phyloP scores from a whole-genome alignment of 176 grass and related monocot genomes.

The Bothriochloa decipiens region DNA sequence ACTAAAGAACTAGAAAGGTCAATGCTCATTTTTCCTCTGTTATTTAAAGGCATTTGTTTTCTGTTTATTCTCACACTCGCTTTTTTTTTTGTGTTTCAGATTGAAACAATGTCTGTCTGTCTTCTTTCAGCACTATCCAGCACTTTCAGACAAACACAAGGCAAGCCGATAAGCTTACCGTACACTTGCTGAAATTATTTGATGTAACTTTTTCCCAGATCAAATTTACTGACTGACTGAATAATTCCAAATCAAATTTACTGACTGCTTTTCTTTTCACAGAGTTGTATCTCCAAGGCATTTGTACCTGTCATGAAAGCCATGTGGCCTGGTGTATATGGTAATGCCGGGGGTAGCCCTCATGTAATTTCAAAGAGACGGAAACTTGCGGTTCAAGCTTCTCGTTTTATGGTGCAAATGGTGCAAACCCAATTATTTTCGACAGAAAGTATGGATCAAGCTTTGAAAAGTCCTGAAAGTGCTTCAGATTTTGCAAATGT shows the following conservation, averaged over 20 bases:
- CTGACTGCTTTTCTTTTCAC: constrained; percentile 28
- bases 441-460: constrained; percentile 45
- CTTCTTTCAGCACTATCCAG: constrained; percentile 91
- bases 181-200: neutral
- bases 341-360: constrained; percentile 65
- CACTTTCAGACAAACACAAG: constrained; percentile 76
- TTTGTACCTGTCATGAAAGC: constrained; percentile 80
- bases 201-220: neutral
- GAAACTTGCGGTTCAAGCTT: constrained; percentile 66
- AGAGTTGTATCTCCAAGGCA: constrained; percentile 68
- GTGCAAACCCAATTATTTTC: constrained; percentile 73
- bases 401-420: constrained; percentile 96
- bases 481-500: constrained; percentile 34
- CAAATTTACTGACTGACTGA: constrained; percentile 26
- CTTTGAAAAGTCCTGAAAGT: constrained; percentile 51
- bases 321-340: constrained; percentile 88
- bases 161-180: constrained; percentile 49
- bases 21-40: constrained; percentile 33
- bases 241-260: constrained; percentile 28
- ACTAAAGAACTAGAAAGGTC: constrained; percentile 79
- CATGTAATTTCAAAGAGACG: constrained; percentile 65
- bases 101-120: constrained; percentile 92
- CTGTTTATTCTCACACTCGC: neutral
- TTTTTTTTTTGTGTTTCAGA: constrained; percentile 47
- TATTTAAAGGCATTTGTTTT: constrained; percentile 21